Base-by-base conservation (phyloP, 2,329 filamentous ascomycete genomes). In the Phialophora verrucosa region DNA sequence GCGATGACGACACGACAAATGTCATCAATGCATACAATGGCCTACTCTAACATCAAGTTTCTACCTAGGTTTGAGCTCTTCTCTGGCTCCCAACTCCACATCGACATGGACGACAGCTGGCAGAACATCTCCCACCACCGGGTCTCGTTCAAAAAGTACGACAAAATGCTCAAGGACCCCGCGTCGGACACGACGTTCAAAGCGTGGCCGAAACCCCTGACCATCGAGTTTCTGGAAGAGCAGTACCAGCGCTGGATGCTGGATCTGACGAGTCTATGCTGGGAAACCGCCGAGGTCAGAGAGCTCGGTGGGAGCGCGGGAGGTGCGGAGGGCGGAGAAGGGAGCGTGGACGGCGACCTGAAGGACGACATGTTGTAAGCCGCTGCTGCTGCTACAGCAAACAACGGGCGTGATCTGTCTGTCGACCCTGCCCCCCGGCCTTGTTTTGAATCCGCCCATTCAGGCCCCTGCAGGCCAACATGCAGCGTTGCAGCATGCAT, bases 61-160 rank as follows among this genome's bases (percentile, higher is more conserved):
- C 27, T 20, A 31, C 29, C 27, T 59, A 73, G 71, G 56, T 73
- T 73, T 57, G 71, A 73, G 47, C 67, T 73, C 61, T 69, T 69
- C 57, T 65, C 67, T 17, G 69, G 69, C 38, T 69, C 71, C 29
- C 71, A 72, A 65, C 69, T 73, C 10, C 71, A 73, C 64, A 73
- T 73, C 59, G 71, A 72, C 66, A 71, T 73, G 68, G 70, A 72
- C 61, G 71, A 73, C 63, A 63, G 69, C 47, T 73, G 71, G 71
- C 65, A 70, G 65, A 68, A 71, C 54, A 73, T 73, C 62, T 68
- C 69, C 5, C 71, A 73, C 62, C 69, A 73, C 59, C 70, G 71
- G 7, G 65, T 73, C 47, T 51, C 61, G 38, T 73, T 73, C 67
- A 73, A 72, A 44, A 42, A 68, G 10, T 73, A 71, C 60, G 68